Evolutionary conservation across 2,329 filamentous ascomycete genomes (phyloP), one percentile per base, ranked within the genome.

Genomic region (Sordariomycetes sp.): DNA sequence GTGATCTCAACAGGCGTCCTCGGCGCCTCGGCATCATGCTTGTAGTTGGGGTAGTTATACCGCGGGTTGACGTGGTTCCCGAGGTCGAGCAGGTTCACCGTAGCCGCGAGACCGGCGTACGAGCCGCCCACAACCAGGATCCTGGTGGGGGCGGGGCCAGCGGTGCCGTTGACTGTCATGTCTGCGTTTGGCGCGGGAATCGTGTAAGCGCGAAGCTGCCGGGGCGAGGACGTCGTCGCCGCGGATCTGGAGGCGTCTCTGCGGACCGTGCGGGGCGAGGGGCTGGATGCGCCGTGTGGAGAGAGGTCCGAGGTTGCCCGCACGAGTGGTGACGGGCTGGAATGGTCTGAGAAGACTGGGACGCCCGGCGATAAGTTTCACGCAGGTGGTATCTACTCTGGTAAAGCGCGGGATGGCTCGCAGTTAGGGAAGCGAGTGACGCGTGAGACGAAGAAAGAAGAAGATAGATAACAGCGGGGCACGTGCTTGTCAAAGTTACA

Each of bases 81-180:
- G 39, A 87, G 74, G 65, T 89, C 85, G 22, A 86, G 70, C 7
- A 91, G 75, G 65, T 87, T 86, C 62, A 87, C 70, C 6, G 82
- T 79, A 1, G 81, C 77, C 13, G 84, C 79, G 5, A 90, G 75
- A 36, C 87, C 87, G n/a, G 77, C 80, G 64, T 90, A 90, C 45
- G 84, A 85, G 61, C 84, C 86, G 42, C 87, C 87, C 35, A 85
- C 77, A 57, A 90, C 74, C 42, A 90, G 74, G 12, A 90, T 75
- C 62, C 73, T 78, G 48, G 55, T 56, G 28, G 39, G 13, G 15
- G 55, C 32, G 13, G 51, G 51, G 13, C 32, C 25, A 8, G 56
- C 20, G 36, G 52, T 22, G 13, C 15, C 25, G 2, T 48, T 32
- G 32, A 48, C 28, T 13, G 45, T 52, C 55, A 56, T 56, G 34